A percentile compares a stretch with the other conserved stretches of the same genome.
phyloP scores from a whole-genome alignment of 108 stramenopile species.

The Bacterosira constricta region DNA sequence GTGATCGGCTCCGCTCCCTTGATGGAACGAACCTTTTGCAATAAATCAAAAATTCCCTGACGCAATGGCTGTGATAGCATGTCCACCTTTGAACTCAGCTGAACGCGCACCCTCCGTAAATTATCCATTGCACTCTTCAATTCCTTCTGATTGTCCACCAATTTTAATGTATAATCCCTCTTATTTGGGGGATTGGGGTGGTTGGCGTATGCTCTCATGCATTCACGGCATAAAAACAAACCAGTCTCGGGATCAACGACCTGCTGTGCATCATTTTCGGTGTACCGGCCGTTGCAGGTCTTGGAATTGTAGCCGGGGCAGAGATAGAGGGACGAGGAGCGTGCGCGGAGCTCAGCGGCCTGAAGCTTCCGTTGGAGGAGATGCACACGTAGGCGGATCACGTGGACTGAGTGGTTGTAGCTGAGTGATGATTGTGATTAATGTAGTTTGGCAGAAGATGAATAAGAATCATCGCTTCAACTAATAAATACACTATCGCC shows the following conservation, averaged over 20 bases:
- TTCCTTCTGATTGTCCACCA: constrained; percentile 82
- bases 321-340: constrained; percentile 75
- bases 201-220: constrained; percentile 59
- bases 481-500: no score
- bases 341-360: constrained; percentile 67
- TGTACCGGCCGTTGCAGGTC: constrained; percentile 86
- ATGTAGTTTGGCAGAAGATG: no score
- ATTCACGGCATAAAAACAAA: constrained; percentile 85
- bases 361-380: constrained; percentile 76
- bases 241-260: constrained; percentile 78
- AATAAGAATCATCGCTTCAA: no score
- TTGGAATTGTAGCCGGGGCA: constrained; percentile 80
- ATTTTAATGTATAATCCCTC: constrained; percentile 66
- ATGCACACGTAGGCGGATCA: constrained; percentile 81
- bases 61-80: constrained; percentile 63
- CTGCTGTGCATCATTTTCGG: constrained; percentile 84
- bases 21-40: constrained; percentile 82
- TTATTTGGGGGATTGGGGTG: constrained; percentile 72
- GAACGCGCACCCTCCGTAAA: constrained; percentile 73
- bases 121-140: constrained; percentile 78
- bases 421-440: no score
- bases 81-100: constrained; percentile 77
- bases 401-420: constrained; percentile 80
- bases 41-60: constrained; percentile 78
- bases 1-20: constrained; percentile 70